Base-by-base conservation (phyloP, 106 monocot species). In the Gastrodia elata region DNA sequence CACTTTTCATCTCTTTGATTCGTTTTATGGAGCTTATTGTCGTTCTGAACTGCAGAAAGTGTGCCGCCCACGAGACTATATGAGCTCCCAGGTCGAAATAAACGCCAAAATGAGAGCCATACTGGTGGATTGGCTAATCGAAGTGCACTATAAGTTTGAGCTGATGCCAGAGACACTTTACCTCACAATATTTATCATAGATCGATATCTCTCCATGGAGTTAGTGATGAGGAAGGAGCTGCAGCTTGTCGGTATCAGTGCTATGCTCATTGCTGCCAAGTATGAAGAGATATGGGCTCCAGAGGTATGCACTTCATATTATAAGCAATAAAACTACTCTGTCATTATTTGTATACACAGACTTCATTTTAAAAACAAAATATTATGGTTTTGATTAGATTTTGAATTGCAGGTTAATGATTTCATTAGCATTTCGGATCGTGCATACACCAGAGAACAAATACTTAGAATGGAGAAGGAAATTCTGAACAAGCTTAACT, bases 271-370 rank as follows among this genome's bases (percentile, higher is more conserved):
- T 28, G 91, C 91, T 30, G 83, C 85, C 80, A 91, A 91, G 67
- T 91, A 88, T 35, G 91, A 91, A 55, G 91, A 91, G 59, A 88
- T 91, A 7, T 91, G 88, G 88, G 85, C 86, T 76, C 91, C 91
- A 0, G 82, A 86, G 83, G 88, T 87, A 71, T 20, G 14, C 28
- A 37, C 10, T 5, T 64, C 2, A n/a, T 42, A n/a, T 5, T 25
- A 24, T 4, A 39, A 39, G 7, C 41, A 16, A 38, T 5, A n/a
- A n/a, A n/a, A n/a, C n/a, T n/a, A n/a, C n/a, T n/a, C n/a, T n/a
- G n/a, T n/a, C n/a, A n/a, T n/a, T n/a, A n/a, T n/a, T n/a, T n/a
- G n/a, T n/a, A n/a, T n/a, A n/a, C n/a, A n/a, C n/a, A n/a, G n/a
- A n/a, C n/a, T n/a, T n/a, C n/a, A n/a, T n/a, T n/a, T n/a, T n/a